A percentile compares a stretch with the other conserved stretches of the same genome.
phyloP scores from a whole-genome alignment of 306 rosid species.

The Quercus suber region DNA sequence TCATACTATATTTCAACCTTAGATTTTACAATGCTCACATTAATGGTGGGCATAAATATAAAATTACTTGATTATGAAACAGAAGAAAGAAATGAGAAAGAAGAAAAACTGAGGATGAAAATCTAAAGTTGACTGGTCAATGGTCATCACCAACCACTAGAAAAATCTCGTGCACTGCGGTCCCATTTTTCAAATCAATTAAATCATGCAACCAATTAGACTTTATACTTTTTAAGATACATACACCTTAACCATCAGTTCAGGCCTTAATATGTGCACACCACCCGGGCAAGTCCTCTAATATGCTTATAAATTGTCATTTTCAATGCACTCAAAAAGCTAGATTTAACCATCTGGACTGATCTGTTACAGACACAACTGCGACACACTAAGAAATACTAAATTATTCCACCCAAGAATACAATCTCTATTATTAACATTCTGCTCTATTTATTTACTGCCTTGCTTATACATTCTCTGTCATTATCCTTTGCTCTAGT shows the following conservation, averaged over 20 bases:
- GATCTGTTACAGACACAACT: too few species aligned
- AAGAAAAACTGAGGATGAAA: neutral
- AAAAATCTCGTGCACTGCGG: neutral
- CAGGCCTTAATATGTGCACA: neutral
- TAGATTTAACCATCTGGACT: neutral
- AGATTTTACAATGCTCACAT: neutral
- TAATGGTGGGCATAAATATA: neutral
- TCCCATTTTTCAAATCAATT: neutral
- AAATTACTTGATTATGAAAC: neutral
- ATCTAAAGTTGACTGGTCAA: neutral
- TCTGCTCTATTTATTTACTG: too few species aligned
- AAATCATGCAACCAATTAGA: neutral
- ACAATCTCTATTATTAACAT: too few species aligned
- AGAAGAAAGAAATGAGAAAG: neutral
- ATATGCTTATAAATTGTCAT: neutral
- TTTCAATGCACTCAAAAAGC: constrained; percentile 10
- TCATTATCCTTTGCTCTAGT: too few species aligned
- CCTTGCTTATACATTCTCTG: too few species aligned
- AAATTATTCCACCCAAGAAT: too few species aligned
- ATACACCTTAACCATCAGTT: neutral
- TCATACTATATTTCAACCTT: too few species aligned
- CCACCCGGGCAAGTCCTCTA: constrained; percentile 3
- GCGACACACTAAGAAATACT: too few species aligned
- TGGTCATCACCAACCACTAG: neutral
- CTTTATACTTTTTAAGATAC: neutral